Evolutionary conservation across 2,329 filamentous ascomycete species (phyloP).

Genomic region (Phialophora chinensis): DNA sequence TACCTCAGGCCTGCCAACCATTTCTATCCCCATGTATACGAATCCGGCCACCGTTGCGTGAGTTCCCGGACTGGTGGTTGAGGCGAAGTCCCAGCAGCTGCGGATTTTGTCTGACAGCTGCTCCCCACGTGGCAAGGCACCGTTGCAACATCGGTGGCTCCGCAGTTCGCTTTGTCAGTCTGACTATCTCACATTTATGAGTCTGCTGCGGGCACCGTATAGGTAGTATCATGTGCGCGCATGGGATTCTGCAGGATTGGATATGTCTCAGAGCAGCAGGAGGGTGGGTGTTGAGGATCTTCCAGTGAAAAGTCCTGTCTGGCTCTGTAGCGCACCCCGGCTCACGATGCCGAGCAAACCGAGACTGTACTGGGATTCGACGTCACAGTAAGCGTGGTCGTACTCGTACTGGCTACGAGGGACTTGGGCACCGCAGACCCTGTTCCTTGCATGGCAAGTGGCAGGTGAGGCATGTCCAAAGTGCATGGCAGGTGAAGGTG

Average conservation of each 20-base stretch:
- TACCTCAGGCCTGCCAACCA: not conserved
- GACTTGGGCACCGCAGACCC: not conserved
- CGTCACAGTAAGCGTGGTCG: constrained; percentile 2
- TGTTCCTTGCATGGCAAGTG: not conserved
- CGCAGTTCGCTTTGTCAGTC: not conserved
- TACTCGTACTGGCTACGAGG: not conserved
- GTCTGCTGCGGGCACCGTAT: not conserved
- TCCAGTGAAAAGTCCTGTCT: constrained; percentile 2
- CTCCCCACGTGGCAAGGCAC: not conserved
- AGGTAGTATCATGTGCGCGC: not conserved
- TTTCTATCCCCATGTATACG: not conserved
- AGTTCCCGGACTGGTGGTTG: not conserved
- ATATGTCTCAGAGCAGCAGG: constrained; percentile 16
- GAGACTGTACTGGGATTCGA: constrained; percentile 4
- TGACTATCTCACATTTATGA: not conserved
- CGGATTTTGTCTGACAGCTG: constrained; percentile 12
- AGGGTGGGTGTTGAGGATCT: not conserved
- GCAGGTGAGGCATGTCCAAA: not conserved
- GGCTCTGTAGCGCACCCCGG: not conserved
- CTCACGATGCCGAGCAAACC: constrained; percentile 11
- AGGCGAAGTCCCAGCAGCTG: constrained; percentile 8
- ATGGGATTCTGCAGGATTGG: constrained; percentile 5
- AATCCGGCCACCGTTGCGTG: constrained; percentile 13
- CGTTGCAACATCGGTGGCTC: constrained; percentile 2
- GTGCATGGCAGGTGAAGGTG: constrained; percentile 1